These are phyloP conservation scores for Podospora australis DNA, from an alignment of 495 filamentous ascomycete genomes.

Conservation along the genomic window DNA sequence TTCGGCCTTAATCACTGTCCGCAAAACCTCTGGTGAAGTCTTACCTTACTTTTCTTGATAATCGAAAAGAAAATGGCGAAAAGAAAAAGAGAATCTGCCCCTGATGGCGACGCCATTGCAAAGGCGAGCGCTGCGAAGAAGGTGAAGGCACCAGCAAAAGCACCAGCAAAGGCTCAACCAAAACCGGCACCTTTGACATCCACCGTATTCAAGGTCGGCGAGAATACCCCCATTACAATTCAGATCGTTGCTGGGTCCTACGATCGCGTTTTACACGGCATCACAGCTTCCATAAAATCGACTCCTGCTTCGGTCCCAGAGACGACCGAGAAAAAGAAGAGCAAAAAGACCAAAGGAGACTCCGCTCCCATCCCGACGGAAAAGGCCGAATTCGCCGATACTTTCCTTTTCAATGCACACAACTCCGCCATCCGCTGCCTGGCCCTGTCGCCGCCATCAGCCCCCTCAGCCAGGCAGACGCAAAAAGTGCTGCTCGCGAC, in stretches of 20 bases:
- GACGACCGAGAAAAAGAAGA: constrained; percentile 10
- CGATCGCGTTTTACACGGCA: constrained; percentile 86
- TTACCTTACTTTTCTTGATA: no score
- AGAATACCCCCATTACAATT: constrained; percentile 47
- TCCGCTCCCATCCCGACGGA: constrained; percentile 2
- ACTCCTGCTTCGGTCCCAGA: constrained; percentile 8
- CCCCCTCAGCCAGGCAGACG: constrained; percentile 44
- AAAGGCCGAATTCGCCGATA: constrained; percentile 71
- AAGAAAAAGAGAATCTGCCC: constrained; percentile 57
- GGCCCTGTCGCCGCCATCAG: constrained; percentile 73
- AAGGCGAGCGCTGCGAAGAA: constrained; percentile 30
- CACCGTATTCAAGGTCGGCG: constrained; percentile 21
- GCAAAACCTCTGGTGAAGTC: no score
- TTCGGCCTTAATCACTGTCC: no score
- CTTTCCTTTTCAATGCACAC: constrained; percentile 94
- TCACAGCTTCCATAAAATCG: constrained; percentile 63
- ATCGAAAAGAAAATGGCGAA: no score
- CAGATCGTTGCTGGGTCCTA: constrained; percentile 94
- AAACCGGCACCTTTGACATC: constrained; percentile 6
- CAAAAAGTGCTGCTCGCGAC: constrained; percentile 81
- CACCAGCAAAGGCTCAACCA: constrained; percentile 4
- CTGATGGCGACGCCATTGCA: constrained; percentile 13
- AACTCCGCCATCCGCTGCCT: constrained; percentile 83
- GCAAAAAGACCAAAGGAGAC: constrained; percentile 13
- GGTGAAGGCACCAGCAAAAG: constrained; percentile 29